phyloP scores from a whole-genome alignment of 495 filamentous ascomycete species.

The Neurospora sp. region DNA sequence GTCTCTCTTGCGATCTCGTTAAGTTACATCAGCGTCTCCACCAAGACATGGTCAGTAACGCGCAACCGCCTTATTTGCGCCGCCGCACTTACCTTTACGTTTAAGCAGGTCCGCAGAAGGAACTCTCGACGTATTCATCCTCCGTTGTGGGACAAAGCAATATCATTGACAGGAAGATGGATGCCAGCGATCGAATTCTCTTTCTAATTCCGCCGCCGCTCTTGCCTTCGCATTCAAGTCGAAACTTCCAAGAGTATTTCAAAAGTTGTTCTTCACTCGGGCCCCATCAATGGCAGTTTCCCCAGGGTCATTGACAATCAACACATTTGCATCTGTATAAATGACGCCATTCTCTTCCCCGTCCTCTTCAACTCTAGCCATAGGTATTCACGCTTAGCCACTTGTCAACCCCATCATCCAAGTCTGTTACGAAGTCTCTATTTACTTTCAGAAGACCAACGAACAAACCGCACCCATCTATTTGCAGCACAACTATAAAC shows the following conservation, averaged over 20 bases:
- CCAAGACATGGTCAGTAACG: no score
- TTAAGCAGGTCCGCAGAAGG: neutral
- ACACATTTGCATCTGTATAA: neutral
- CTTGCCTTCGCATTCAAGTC: neutral
- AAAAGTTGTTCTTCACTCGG: neutral
- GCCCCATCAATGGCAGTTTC: no score
- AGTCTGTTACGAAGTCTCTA: neutral
- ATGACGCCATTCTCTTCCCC: neutral
- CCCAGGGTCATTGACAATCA: neutral
- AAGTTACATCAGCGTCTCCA: no score
- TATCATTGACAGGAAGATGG: neutral
- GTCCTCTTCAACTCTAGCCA: neutral
- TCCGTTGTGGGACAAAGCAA: neutral
- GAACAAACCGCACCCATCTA: neutral
- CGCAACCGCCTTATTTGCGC: no score
- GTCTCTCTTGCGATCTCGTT: no score
- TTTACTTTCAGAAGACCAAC: neutral
- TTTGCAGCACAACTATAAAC: neutral
- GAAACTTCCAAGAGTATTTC: neutral
- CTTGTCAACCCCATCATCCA: neutral
- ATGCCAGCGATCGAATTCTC: neutral
- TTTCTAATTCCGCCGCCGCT: neutral
- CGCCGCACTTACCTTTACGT: no score
- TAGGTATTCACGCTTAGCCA: neutral
- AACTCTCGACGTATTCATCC: neutral